Evolutionary conservation across 768 basidiomycete species (phyloP), one percentile per base, ranked within the genome.

Genomic region (Dictyophora rubrovolvata): DNA sequence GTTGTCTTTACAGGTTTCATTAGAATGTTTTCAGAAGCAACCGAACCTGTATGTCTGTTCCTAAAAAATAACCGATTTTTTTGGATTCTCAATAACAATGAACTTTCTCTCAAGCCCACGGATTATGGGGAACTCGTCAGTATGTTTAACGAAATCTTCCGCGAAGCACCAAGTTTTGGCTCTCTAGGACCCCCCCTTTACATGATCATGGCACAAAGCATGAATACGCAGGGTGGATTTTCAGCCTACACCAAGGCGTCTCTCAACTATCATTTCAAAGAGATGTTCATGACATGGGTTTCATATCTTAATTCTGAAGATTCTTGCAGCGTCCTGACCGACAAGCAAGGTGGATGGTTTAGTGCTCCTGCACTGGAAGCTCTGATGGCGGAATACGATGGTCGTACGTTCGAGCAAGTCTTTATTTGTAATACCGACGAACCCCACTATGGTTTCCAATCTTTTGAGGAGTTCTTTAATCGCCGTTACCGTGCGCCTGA

Each of bases 391-490:
- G 20, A 56, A 18, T 48, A 46, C 33, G 36, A 17, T 18, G 55
- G 36, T 23, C 60, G 50, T 33, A 63, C 63, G 36, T 81, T 81
- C 56, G 65, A 64, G 5, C 61, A 73, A 12, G 69, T 71, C 20
- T 81, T 71, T 64, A 64, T 71, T 11, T 78, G 74, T 58, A 68
- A 80, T 55, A 75, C 78, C 0, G 60, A 64, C 0, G 67, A 67
- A 0, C 62, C 68, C n/a, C 63, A 79, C 60, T 68, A 74, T 61
- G 83, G 84, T 0, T 81, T 69, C 66, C 67, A 7, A 0, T 75
- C 74, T 53, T 80, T 70, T 80, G 82, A 83, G 57, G 72, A 78
- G 62, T 83, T 82, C 72, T 86, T 86, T 66, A 76, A 70, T 20
- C 66, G 82, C 0, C 59, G 62, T 4, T 74, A 80, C 65, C 67